Percentiles rank a stretch among this genome's conserved stretches.
These are phyloP conservation scores for Ceratobasidium sp. DNA, from an alignment of 1,284 basidiomycete genomes.

Conservation along the genomic window DNA sequence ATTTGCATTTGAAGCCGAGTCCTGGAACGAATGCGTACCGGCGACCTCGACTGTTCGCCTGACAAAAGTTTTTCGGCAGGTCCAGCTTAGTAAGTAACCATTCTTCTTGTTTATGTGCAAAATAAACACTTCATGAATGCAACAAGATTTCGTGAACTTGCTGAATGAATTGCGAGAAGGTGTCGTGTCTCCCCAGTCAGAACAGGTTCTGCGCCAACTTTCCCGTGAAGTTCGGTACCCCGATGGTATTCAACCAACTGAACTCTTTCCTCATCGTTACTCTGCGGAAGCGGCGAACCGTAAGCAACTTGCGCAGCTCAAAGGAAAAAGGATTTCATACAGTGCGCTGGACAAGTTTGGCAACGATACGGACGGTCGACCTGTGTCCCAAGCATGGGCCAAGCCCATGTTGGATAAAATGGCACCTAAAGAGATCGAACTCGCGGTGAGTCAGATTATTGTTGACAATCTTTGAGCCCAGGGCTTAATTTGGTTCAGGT, in stretches of 20 bases:
- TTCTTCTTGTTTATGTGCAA: too few species aligned
- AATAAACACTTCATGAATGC: too few species aligned
- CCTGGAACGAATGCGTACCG: slow-evolving; percentile 75
- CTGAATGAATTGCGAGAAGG: slow-evolving; percentile 47
- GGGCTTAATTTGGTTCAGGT: background rate
- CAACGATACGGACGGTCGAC: slow-evolving; percentile 53
- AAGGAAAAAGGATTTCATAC: background rate
- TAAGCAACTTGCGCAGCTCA: slow-evolving; percentile 20
- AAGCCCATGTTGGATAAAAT: slow-evolving; percentile 54
- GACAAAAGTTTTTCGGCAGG: slow-evolving; percentile 73
- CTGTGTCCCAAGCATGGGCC: background rate
- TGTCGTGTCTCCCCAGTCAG: slow-evolving; percentile 19
- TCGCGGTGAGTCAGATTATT: slow-evolving; percentile 15
- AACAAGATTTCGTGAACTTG: slow-evolving; percentile 63
- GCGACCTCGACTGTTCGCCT: slow-evolving; percentile 72
- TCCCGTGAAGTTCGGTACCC: slow-evolving; percentile 40
- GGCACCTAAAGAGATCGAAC: slow-evolving; percentile 45
- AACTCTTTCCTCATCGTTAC: slow-evolving; percentile 43
- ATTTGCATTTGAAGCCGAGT: slow-evolving; percentile 87
- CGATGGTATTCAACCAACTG: slow-evolving; percentile 46
- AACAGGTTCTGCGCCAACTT: slow-evolving; percentile 39
- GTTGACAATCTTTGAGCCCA: too few species aligned
- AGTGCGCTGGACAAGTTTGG: slow-evolving; percentile 50
- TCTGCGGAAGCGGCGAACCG: slow-evolving; percentile 44
- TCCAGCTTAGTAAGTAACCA: slow-evolving; percentile 51